Evolutionary conservation across 768 basidiomycete genomes (phyloP).

Genomic region (Phylloporus sp.): DNA sequence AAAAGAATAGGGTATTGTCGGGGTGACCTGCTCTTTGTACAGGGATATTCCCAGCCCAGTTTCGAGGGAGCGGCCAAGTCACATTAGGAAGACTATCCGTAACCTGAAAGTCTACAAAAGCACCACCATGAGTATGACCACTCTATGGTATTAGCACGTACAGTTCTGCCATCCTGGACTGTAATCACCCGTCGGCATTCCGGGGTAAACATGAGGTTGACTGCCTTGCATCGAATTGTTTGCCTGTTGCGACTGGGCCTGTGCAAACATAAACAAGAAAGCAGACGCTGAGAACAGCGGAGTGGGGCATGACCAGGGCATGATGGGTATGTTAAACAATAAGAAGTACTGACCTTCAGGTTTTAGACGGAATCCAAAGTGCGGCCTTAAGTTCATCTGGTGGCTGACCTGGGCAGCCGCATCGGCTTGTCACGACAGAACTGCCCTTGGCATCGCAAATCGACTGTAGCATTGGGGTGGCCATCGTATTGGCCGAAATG

Average conservation of each 20-base stretch:
- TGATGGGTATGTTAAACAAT: neutral
- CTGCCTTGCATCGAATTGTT: neutral
- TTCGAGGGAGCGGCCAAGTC: slow-evolving; percentile 45
- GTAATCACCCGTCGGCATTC: slow-evolving; percentile 43
- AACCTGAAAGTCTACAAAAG: slow-evolving; percentile 52
- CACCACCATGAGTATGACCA: neutral
- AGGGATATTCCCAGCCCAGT: slow-evolving; percentile 63
- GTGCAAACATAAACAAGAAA: neutral
- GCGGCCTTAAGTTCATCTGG: neutral
- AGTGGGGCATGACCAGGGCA: neutral
- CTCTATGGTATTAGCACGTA: slow-evolving; percentile 25
- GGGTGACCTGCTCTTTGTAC: slow-evolving; percentile 58
- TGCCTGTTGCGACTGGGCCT: neutral
- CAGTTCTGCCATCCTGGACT: slow-evolving; percentile 61
- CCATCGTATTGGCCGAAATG: neutral
- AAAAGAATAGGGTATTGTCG: slow-evolving; percentile 64
- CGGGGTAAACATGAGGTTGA: slow-evolving; percentile 40
- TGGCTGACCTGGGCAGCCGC: neutral
- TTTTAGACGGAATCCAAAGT: neutral
- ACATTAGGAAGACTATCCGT: slow-evolving; percentile 54
- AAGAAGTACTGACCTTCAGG: neutral
- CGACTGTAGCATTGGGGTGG: neutral
- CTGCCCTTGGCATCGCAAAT: neutral
- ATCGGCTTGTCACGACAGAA: neutral
- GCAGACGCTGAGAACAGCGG: neutral